Base-by-base conservation (phyloP, 2,329 filamentous ascomycete species). In the Hymenoscyphus salicellus region DNA sequence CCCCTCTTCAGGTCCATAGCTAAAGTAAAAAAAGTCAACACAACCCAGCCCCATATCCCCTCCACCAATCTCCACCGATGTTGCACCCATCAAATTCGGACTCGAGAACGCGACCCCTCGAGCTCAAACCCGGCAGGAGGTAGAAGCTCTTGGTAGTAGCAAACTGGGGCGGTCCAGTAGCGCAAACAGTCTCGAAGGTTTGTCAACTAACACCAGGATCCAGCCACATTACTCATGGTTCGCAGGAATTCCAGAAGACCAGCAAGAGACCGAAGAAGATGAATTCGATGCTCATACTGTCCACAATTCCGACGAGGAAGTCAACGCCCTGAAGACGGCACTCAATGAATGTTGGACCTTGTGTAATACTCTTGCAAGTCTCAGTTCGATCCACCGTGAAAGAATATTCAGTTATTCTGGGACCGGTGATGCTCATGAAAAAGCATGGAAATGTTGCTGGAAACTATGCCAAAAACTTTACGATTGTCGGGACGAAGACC, bases 401-500 rank as follows among this genome's bases (percentile, higher is more conserved):
- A 84, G 91, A 23, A 88, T 93, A 36, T 94, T 95, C 76, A 88
- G 86, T 75, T 90, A 85, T 71, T 88, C 89, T 0, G 88, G 87
- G 14, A 89, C 86, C 11, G 89, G 89, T 0, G 89, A 92, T 69
- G 86, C 89, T 32, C 91, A 96, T 74, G 92, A 96, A 75, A 89
- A 90, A 71, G 93, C 93, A 0, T 97, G 93, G 94, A 92, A 91
- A 76, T 91, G 90, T 67, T 98, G 93, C 78, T 98, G 93, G 94
- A 90, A 89, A 71, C 81, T 98, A 28, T 98, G 93, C 74, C 92
- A 96, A 75, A 89, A 90, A 64, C 83, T 98, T 2, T 97, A 97
- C 75, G 86, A 93, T 66, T 92, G 89, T 69, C 85, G 89, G 60
- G 87, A 94, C 63, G 89, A 93, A 68, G 84, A 89, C 61, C 81